Conservation (phyloP, 2,329 filamentous ascomycete species). For the Cladosporium sp. region DNA sequence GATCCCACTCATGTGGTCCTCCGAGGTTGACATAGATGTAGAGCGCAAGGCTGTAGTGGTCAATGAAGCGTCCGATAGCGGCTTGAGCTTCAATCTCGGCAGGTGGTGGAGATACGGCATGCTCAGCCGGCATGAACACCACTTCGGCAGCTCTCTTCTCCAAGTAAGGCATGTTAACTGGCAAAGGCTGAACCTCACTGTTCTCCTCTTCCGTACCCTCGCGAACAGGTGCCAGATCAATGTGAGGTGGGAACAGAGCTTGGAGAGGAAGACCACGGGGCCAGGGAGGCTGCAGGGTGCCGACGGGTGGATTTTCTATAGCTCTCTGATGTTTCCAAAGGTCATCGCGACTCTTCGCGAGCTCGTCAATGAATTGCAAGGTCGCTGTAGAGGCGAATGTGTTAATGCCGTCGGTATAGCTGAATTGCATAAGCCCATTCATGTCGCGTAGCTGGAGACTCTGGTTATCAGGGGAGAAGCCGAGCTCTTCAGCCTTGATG, state of each 20-base stretch:
- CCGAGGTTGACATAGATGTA: constrained; percentile 18
- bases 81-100: constrained; percentile 21
- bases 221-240: background rate
- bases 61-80: constrained; percentile 33
- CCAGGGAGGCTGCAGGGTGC: constrained; percentile 26
- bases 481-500: constrained; percentile 18
- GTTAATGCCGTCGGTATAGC: constrained; percentile 11
- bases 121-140: constrained; percentile 11
- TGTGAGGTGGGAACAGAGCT: constrained; percentile 21
- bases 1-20: background rate
- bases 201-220: background rate
- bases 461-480: background rate
- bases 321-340: constrained; percentile 30
- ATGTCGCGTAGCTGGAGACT: constrained; percentile 15
- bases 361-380: constrained; percentile 33
- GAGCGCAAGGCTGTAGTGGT: constrained; percentile 32
- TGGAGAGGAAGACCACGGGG: constrained; percentile 34
- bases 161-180: constrained; percentile 9
- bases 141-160: constrained; percentile 11
- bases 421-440: constrained; percentile 15
- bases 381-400: constrained; percentile 17
- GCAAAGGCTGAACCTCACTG: background rate
- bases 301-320: constrained; percentile 21
- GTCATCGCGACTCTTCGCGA: constrained; percentile 31
- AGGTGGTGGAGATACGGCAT: constrained; percentile 22